Evolutionary conservation across 352 stramenopile genomes (phyloP).

Genomic region (Phytophthora nicotianae): DNA sequence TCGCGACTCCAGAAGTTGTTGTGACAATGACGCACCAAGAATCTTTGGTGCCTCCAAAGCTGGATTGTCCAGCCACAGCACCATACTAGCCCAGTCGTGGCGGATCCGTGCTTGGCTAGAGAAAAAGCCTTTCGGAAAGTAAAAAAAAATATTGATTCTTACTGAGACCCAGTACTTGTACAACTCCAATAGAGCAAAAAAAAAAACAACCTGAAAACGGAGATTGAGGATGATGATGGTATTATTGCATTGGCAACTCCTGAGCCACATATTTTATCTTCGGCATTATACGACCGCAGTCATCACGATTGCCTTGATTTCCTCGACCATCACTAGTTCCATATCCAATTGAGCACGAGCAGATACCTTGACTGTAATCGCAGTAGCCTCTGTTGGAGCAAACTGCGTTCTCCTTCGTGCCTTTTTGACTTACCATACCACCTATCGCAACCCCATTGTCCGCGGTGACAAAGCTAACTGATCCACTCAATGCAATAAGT

Average conservation of each 20-base stretch:
- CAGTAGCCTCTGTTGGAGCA: slow-evolving; percentile 92
- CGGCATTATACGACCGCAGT: slow-evolving; percentile 62
- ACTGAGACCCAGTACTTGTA: too few species aligned
- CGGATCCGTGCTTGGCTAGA: too few species aligned
- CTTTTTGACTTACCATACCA: slow-evolving; percentile 50
- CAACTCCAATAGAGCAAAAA: too few species aligned
- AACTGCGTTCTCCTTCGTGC: slow-evolving; percentile 89
- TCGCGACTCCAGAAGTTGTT: too few species aligned
- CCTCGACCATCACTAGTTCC: slow-evolving; percentile 69
- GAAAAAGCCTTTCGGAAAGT: too few species aligned
- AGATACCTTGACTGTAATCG: slow-evolving; percentile 61
- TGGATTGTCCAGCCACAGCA: too few species aligned
- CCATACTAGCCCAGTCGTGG: too few species aligned
- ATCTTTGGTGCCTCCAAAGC: too few species aligned
- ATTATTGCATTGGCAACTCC: background rate
- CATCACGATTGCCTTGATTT: slow-evolving; percentile 51
- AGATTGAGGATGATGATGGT: too few species aligned
- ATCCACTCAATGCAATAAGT: slow-evolving; percentile 24
- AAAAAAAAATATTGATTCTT: too few species aligned
- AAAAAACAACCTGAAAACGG: too few species aligned
- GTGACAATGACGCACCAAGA: too few species aligned
- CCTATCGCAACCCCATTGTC: slow-evolving; percentile 51
- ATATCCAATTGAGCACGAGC: slow-evolving; percentile 55
- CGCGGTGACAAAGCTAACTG: slow-evolving; percentile 32
- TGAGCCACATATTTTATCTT: slow-evolving; percentile 21